Conservation (phyloP, 495 filamentous ascomycete species). For the Talaromyces nanjingensis region DNA sequence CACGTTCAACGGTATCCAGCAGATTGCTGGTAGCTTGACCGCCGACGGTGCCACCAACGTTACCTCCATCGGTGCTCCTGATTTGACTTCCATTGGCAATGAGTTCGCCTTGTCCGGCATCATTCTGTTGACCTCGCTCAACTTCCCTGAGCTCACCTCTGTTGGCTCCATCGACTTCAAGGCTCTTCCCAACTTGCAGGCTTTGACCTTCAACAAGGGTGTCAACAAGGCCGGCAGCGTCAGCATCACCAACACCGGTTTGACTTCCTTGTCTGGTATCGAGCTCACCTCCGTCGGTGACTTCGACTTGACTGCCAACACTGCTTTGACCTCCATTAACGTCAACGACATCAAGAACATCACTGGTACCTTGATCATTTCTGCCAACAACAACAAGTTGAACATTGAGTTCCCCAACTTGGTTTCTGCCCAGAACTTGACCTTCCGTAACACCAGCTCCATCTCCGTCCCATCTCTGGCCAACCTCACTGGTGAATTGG, state of each 20-base stretch:
- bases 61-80: slow-evolving; percentile 44
- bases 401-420: slow-evolving; percentile 75
- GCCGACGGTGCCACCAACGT: slow-evolving; percentile 52
- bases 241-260: slow-evolving; percentile 73
- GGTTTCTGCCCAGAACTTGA: slow-evolving; percentile 71
- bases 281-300: slow-evolving; percentile 54
- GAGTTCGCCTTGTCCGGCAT: slow-evolving; percentile 58
- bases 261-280: slow-evolving; percentile 69
- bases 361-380: slow-evolving; percentile 53
- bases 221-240: slow-evolving; percentile 59
- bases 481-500: slow-evolving; percentile 69
- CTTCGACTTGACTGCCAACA: slow-evolving; percentile 81
- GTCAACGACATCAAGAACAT: slow-evolving; percentile 64
- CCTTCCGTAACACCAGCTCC: slow-evolving; percentile 73
- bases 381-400: slow-evolving; percentile 46
- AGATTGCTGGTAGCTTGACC: slow-evolving; percentile 64
- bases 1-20: slow-evolving; percentile 35
- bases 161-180: slow-evolving; percentile 63
- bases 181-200: slow-evolving; percentile 64
- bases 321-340: slow-evolving; percentile 57
- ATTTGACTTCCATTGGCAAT: slow-evolving; percentile 47
- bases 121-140: slow-evolving; percentile 57
- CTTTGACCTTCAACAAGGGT: slow-evolving; percentile 56
- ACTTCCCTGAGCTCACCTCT: slow-evolving; percentile 51
- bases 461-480: slow-evolving; percentile 71